Evolutionary conservation across 2,329 filamentous ascomycete genomes (phyloP).

Genomic region (Lasiodiplodia citricola): DNA sequence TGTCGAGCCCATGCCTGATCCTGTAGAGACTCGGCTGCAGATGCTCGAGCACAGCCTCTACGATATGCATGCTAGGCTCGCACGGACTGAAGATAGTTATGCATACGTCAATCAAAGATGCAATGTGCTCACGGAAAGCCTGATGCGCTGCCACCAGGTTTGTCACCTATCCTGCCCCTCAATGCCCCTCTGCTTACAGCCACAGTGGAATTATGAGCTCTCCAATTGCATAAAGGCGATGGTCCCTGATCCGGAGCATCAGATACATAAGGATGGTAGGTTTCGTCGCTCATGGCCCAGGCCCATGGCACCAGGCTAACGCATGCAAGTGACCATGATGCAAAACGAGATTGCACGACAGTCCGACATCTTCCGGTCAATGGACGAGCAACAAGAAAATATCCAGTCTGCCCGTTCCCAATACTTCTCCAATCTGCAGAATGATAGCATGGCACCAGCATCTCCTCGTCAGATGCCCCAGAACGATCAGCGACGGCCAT

Average conservation of each 20-base stretch:
- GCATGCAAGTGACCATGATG: conserved; percentile 57
- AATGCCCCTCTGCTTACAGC: conserved; percentile 23
- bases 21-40: conserved; percentile 74
- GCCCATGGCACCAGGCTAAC: conserved; percentile 9
- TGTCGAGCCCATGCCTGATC: conserved; percentile 80
- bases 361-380: conserved; percentile 60
- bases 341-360: conserved; percentile 68
- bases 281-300: conserved; percentile 28
- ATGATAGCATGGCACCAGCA: conserved; percentile 68
- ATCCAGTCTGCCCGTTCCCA: conserved; percentile 62
- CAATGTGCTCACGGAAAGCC: conserved; percentile 79
- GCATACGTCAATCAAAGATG: conserved; percentile 81
- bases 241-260: conserved; percentile 75
- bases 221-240: conserved; percentile 75
- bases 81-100: conserved; percentile 82
- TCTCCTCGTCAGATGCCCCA: conserved; percentile 87
- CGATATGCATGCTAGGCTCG: conserved; percentile 76
- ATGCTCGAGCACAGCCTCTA: conserved; percentile 82
- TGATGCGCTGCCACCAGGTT: conserved; percentile 74
- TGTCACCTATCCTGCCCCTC: conserved; percentile 31
- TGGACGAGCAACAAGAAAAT: conserved; percentile 69
- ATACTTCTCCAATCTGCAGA: conserved; percentile 50
- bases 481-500: conserved; percentile 78
- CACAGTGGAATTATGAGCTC: conserved; percentile 83
- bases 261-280: conserved; percentile 82